Evolutionary conservation across 192 early-diverging fungal species (phyloP).

Genomic region (Anaeromyces robustus): DNA sequence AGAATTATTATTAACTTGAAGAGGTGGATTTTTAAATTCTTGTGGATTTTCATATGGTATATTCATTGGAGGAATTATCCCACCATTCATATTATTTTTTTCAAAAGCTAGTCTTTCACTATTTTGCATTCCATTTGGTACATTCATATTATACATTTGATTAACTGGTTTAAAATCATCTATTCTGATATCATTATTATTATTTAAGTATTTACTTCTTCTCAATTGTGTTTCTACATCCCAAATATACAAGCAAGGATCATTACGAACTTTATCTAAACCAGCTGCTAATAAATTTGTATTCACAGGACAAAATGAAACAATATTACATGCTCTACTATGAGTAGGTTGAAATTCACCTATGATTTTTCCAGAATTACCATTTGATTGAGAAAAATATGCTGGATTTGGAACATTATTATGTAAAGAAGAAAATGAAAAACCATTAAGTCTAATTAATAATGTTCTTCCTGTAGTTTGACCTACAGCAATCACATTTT

Average conservation of each 20-base stretch:
- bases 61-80: neutral
- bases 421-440: neutral
- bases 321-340: conserved; percentile 51
- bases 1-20: neutral
- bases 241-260: conserved; percentile 57
- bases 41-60: neutral
- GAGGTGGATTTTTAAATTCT: neutral
- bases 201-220: neutral
- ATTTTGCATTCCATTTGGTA: neutral
- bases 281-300: conserved; percentile 46
- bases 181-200: conserved; percentile 1
- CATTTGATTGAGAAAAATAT: neutral
- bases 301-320: conserved; percentile 48
- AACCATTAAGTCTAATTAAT: neutral
- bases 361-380: conserved; percentile 1
- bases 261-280: conserved; percentile 58
- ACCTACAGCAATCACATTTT: conserved; percentile 1
- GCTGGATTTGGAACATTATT: neutral
- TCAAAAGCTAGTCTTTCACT: neutral
- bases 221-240: conserved; percentile 37
- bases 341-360: conserved; percentile 12
- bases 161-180: neutral
- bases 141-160: conserved; percentile 2
- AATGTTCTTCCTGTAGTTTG: conserved; percentile 1
- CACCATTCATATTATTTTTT: neutral